Base-by-base conservation (phyloP, 2,329 filamentous ascomycete genomes). In the Teratosphaeria gauchensis region DNA sequence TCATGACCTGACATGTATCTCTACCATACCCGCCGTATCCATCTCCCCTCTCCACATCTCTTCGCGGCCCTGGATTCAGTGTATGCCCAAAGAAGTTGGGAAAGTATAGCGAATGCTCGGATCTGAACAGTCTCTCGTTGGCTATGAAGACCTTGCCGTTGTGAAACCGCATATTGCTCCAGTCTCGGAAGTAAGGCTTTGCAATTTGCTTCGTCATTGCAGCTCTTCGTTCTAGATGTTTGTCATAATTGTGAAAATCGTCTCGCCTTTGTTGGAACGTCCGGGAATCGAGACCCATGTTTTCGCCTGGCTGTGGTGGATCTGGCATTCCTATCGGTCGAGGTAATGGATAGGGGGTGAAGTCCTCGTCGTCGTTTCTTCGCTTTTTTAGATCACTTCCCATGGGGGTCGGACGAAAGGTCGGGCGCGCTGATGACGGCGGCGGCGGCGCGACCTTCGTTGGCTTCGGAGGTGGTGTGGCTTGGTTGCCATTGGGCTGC, bases 101-200 rank as follows among this genome's bases (percentile, higher is more conserved):
- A 76, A 99, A 96, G 79, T 88, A 97, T 63, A 96, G 82, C 4
- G 92, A 88, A 56, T 85, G 82, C 46, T 95, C 89, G 64, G 82
- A 82, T 69, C 86, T 88, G 80, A 97, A 97, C 54, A 92, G 81
- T n/a, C 87, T 81, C 3, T 88, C 84, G 42, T 92, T 92, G 21
- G 90, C 86, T 56, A 92, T 78, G 76, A 96, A 99, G 28, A 90
- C 90, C 75, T 99, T 99, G 69, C 94, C 94, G 67, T 91, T 84
- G 75, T 81, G 76, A 64, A 94, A 86, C 64, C 86, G 80, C 74
- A 96, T 83, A 75, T 95, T 94, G 60, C 84, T 84, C 88, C 91
- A 96, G 80, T 99, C 92, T 73, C 91, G 88, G 77, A 96, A 99
- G 75, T 99, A 99, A 1, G 92, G 92, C 59, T 89, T 89, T 21